Evolutionary conservation across 2,329 filamentous ascomycete species (phyloP).

Genomic region (Apiospora saccharicola): DNA sequence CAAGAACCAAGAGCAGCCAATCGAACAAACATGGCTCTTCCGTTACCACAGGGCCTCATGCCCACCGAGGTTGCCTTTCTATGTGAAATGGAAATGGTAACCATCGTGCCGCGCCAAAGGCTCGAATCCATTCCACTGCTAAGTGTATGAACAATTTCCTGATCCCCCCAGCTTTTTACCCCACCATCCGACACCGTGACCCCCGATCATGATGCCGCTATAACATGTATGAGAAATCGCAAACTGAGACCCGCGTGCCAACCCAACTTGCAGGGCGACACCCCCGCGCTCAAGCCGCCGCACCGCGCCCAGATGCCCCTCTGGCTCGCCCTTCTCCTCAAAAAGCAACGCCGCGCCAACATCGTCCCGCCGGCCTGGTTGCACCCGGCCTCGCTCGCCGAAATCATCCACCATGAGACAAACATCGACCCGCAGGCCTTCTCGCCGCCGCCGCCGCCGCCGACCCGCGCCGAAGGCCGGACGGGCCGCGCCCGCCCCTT

Average conservation of each 20-base stretch:
- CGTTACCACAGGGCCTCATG: conserved; percentile 63
- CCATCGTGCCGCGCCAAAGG: conserved; percentile 87
- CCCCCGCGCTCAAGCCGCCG: conserved; percentile 79
- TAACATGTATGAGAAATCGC: not conserved
- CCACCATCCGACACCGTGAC: conserved; percentile 22
- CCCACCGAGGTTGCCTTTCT: conserved; percentile 92
- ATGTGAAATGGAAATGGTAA: conserved; percentile 97
- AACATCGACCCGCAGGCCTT: conserved; percentile 75
- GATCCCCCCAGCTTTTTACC: conserved; percentile 27
- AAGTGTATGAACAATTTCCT: conserved; percentile 66
- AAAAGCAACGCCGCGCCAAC: conserved; percentile 92
- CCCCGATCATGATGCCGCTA: not conserved
- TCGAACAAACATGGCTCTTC: conserved; percentile 39
- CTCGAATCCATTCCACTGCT: conserved; percentile 87
- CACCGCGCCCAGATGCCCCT: conserved; percentile 82
- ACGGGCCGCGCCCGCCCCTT: conserved; percentile 50
- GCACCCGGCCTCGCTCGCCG: conserved; percentile 74
- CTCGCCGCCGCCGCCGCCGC: conserved; percentile 76
- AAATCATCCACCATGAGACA: conserved; percentile 84
- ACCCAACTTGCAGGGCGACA: conserved; percentile 69
- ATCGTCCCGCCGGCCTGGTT: conserved; percentile 93
- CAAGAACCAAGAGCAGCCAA: not conserved
- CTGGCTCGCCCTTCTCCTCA: conserved; percentile 94
- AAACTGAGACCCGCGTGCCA: not conserved
- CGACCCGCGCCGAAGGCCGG: conserved; percentile 56